Conservation (phyloP, 768 basidiomycete species). For the Suillus fuscotomentosus region DNA sequence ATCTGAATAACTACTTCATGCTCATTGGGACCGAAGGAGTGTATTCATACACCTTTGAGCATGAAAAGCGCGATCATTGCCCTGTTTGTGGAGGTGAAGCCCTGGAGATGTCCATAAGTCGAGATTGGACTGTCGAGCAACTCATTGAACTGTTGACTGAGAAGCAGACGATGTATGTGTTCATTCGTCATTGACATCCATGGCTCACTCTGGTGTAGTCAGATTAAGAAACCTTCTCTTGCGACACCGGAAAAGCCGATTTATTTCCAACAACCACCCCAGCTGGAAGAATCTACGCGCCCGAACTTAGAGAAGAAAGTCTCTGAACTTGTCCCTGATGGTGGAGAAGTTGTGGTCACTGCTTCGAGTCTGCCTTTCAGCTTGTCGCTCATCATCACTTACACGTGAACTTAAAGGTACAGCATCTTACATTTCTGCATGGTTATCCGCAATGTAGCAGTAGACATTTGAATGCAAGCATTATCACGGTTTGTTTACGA, state of each 20-base stretch:
- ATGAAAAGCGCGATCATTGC: constrained; percentile 89
- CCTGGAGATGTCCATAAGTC: constrained; percentile 66
- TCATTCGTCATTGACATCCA: not conserved
- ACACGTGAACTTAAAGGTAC: constrained; percentile 28
- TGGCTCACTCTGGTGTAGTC: constrained; percentile 46
- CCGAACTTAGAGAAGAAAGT: constrained; percentile 88
- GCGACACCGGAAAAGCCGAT: constrained; percentile 74
- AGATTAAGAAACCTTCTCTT: constrained; percentile 95
- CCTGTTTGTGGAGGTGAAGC: constrained; percentile 96
- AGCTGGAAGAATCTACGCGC: constrained; percentile 85
- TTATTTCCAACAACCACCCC: constrained; percentile 93
- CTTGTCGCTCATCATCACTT: constrained; percentile 65
- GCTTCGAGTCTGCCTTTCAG: constrained; percentile 88
- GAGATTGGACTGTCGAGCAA: constrained; percentile 77
- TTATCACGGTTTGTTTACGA: not conserved
- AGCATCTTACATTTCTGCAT: constrained; percentile 1
- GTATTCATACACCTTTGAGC: constrained; percentile 97
- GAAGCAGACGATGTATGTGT: constrained; percentile 83
- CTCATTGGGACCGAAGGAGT: constrained; percentile 94
- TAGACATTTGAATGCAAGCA: constrained; percentile 6
- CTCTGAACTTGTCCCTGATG: constrained; percentile 72
- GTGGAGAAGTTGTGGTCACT: constrained; percentile 84
- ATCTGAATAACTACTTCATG: constrained; percentile 98
- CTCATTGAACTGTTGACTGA: constrained; percentile 87
- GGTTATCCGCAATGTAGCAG: constrained; percentile 4